Conservation (phyloP, 106 monocot genomes). For the Vanilla planifolia region DNA sequence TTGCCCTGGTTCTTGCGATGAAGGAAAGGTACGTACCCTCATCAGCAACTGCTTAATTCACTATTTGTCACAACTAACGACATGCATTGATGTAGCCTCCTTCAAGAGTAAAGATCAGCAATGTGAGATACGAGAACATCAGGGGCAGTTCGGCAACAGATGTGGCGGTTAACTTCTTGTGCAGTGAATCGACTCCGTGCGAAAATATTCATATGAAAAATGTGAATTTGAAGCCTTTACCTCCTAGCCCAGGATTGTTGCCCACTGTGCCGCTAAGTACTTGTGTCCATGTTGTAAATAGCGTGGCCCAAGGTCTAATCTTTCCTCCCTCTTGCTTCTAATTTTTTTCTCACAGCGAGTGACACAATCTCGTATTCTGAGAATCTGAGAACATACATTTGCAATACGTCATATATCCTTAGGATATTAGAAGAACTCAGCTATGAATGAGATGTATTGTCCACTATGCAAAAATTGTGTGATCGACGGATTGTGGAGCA, state of each 20-base stretch:
- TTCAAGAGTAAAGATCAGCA: constrained; percentile 8
- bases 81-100: not conserved
- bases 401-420: no score
- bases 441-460: no score
- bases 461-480: no score
- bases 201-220: not conserved
- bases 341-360: no score
- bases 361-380: no score
- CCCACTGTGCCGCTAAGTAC: not conserved
- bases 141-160: not conserved
- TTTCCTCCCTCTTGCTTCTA: constrained; percentile 8
- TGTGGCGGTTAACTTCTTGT: constrained; percentile 2
- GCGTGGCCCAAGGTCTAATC: not conserved
- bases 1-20: constrained; percentile 8
- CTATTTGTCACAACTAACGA: not conserved
- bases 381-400: no score
- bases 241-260: not conserved
- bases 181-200: not conserved
- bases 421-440: no score
- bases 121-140: constrained; percentile 7
- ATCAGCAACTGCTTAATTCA: no score
- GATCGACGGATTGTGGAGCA: no score
- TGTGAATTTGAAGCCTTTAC: not conserved
- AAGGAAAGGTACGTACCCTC: not conserved
- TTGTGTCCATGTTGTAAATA: not conserved